Conservation (phyloP, 129 eudicot species). For the Saussurea involucrata region DNA sequence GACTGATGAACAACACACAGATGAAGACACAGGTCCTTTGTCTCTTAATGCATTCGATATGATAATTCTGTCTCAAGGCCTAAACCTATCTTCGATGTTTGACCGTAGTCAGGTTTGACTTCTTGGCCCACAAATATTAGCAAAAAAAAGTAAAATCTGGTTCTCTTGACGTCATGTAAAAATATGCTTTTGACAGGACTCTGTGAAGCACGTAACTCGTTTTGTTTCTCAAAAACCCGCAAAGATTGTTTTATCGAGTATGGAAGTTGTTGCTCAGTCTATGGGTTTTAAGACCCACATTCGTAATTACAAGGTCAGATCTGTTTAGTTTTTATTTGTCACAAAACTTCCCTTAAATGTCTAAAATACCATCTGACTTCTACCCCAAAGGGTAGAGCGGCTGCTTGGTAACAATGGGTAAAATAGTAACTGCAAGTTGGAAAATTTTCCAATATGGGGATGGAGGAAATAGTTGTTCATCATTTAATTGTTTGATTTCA, state of each 20-base stretch:
- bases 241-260: conserved; percentile 78
- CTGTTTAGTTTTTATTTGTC: background rate
- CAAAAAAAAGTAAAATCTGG: background rate
- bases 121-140: background rate
- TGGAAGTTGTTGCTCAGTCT: conserved; percentile 98
- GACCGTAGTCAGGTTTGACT: conserved; percentile 76
- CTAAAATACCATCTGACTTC: background rate
- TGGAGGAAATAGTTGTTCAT: background rate
- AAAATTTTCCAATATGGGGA: background rate
- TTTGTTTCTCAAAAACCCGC: conserved; percentile 92
- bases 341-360: conserved; percentile 2
- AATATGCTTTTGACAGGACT: conserved; percentile 45
- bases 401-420: conserved; percentile 7
- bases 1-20: conserved; percentile 42
- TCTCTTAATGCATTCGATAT: conserved; percentile 91
- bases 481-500: conserved; percentile 26
- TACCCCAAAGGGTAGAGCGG: background rate
- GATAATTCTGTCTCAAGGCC: conserved; percentile 89
- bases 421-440: background rate
- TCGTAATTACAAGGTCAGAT: conserved; percentile 74
- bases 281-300: conserved; percentile 98
- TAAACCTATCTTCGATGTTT: conserved; percentile 79
- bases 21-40: conserved; percentile 75
- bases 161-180: background rate
- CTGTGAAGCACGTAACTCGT: conserved; percentile 76